Evolutionary conservation across 2,329 filamentous ascomycete species (phyloP).

Genomic region (Cladosporium cucumerinum): DNA sequence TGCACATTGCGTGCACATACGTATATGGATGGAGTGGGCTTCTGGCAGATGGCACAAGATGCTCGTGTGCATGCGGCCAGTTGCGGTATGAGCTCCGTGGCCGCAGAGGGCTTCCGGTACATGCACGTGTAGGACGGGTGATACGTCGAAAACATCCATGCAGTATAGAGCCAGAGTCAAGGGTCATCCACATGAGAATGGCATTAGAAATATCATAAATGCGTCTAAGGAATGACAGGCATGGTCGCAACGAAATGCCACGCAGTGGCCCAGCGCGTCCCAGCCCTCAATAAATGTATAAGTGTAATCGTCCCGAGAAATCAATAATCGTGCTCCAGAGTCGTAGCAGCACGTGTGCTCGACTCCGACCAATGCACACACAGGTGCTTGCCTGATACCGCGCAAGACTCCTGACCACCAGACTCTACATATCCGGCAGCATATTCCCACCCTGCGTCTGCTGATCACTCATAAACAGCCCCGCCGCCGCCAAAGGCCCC

Average conservation of each 20-base stretch:
- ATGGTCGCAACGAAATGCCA: not conserved
- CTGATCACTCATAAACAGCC: not conserved
- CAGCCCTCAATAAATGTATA: not conserved
- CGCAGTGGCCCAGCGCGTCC: not conserved
- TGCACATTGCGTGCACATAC: not conserved
- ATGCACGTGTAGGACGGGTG: not conserved
- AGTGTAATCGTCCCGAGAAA: not conserved
- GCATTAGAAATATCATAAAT: not conserved
- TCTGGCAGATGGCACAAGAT: not conserved
- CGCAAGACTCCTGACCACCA: not conserved
- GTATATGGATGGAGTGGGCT: not conserved
- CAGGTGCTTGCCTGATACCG: not conserved
- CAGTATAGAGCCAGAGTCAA: not conserved
- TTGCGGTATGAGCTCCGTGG: not conserved
- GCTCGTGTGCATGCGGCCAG: not conserved
- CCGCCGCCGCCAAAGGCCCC: not conserved
- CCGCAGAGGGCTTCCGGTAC: not conserved
- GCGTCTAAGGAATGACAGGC: not conserved
- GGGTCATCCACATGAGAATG: not conserved
- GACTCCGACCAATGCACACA: not conserved
- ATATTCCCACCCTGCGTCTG: not conserved
- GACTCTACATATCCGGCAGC: not conserved
- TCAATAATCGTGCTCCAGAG: not conserved
- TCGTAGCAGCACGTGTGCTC: not conserved
- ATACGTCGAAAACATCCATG: not conserved